phyloP scores from a whole-genome alignment of 1,139 yeast species.

The Taphrina sp. region DNA sequence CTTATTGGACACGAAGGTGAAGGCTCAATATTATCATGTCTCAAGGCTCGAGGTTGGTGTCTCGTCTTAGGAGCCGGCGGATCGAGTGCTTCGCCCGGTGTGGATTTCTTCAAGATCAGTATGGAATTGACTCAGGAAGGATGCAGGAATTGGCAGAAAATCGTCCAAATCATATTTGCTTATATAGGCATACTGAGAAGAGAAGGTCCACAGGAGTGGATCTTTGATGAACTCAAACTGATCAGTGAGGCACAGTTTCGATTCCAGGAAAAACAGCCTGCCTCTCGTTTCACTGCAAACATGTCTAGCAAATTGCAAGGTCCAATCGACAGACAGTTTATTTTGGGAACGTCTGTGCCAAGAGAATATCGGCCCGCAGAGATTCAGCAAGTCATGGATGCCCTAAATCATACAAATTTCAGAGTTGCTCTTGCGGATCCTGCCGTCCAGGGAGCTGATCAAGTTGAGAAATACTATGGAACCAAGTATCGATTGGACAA shows the following conservation, averaged over 20 bases:
- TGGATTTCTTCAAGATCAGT: slow-evolving; percentile 63
- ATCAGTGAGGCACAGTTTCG: slow-evolving; percentile 56
- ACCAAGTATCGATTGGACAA: slow-evolving; percentile 64
- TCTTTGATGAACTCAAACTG: slow-evolving; percentile 52
- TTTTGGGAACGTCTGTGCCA: slow-evolving; percentile 57
- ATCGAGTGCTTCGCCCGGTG: slow-evolving; percentile 65
- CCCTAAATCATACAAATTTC: slow-evolving; percentile 59
- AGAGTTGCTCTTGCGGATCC: slow-evolving; percentile 53
- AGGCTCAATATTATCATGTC: slow-evolving; percentile 70
- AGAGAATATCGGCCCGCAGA: slow-evolving; percentile 59
- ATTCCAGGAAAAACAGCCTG: slow-evolving; percentile 64
- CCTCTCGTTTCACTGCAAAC: slow-evolving; percentile 59
- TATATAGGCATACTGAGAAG: slow-evolving; percentile 61
- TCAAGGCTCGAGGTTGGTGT: slow-evolving; percentile 77
- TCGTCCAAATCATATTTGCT: slow-evolving; percentile 62
- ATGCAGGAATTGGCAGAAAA: slow-evolving; percentile 58
- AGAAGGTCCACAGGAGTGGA: slow-evolving; percentile 60
- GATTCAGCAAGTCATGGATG: slow-evolving; percentile 54
- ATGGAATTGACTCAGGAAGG: slow-evolving; percentile 77
- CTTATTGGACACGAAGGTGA: slow-evolving; percentile 87
- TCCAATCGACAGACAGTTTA: slow-evolving; percentile 60
- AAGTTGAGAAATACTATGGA: slow-evolving; percentile 82
- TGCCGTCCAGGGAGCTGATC: slow-evolving; percentile 44
- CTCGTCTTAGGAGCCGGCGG: slow-evolving; percentile 74
- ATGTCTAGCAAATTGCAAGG: slow-evolving; percentile 54